Percentiles rank a stretch among this genome's conserved stretches.
phyloP scores from a whole-genome alignment of 1,284 basidiomycete genomes.

The Leccinum laetum region DNA sequence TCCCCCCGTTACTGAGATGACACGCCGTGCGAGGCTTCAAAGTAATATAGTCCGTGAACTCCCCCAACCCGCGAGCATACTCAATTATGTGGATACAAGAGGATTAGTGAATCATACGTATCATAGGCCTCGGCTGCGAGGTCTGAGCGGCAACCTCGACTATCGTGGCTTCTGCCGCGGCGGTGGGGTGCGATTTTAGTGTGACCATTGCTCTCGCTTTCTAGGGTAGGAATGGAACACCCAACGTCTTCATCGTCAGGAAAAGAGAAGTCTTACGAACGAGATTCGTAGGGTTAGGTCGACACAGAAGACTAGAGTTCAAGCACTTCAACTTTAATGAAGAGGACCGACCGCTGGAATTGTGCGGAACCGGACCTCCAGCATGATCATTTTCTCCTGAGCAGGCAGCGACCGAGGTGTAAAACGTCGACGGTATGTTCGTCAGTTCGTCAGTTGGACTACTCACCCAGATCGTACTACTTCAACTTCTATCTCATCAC shows the following conservation, averaged over 20 bases:
- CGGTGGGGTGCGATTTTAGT: conserved; percentile 38
- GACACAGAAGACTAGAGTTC: conserved; percentile 33
- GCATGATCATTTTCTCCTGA: background rate
- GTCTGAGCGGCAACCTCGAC: conserved; percentile 19
- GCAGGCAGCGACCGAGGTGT: background rate
- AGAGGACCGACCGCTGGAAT: conserved; percentile 23
- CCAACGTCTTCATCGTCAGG: conserved; percentile 35
- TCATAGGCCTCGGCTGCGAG: conserved; percentile 25
- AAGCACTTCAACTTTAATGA: conserved; percentile 31
- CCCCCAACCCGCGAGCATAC: conserved; percentile 29
- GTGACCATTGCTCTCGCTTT: conserved; percentile 49
- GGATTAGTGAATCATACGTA: conserved; percentile 27
- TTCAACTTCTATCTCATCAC: no score
- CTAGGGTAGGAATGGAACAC: conserved; percentile 42
- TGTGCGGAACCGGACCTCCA: conserved; percentile 26
- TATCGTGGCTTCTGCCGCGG: conserved; percentile 31
- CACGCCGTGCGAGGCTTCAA: conserved; percentile 29
- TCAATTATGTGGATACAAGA: conserved; percentile 34
- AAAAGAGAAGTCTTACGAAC: conserved; percentile 35
- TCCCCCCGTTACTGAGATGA: conserved; percentile 41
- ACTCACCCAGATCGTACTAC: no score
- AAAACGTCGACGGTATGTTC: background rate
- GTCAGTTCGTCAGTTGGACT: no score
- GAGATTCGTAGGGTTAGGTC: conserved; percentile 32
- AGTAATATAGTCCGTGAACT: conserved; percentile 23